Conservation (phyloP, 2,329 filamentous ascomycete species). For the Chaetomium globosum region DNA sequence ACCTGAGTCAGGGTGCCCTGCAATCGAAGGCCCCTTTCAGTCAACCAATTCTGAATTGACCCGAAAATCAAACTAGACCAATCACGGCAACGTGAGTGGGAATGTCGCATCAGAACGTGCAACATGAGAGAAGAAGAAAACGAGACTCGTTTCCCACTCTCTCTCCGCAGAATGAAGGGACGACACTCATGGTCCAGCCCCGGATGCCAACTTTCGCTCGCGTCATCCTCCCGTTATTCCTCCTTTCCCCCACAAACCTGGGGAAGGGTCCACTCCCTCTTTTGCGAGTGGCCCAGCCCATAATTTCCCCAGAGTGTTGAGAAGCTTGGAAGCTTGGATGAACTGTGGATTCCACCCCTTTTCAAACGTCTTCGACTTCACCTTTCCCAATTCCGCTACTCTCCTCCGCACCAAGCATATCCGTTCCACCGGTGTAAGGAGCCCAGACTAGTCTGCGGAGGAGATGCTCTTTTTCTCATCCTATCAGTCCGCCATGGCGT, state of each 20-base stretch:
- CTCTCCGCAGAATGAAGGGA: neutral
- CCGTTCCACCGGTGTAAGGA: neutral
- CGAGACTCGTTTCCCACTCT: neutral
- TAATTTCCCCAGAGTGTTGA: constrained; percentile 22
- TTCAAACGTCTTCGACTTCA: neutral
- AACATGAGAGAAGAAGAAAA: neutral
- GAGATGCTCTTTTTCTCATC: neutral
- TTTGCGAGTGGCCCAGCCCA: neutral
- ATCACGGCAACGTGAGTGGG: neutral
- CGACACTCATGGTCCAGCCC: neutral
- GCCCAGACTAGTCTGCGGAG: neutral
- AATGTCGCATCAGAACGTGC: neutral
- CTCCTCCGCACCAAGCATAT: neutral
- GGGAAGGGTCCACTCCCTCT: neutral
- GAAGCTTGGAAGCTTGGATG: neutral
- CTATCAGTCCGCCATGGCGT: neutral
- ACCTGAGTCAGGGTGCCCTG: neutral
- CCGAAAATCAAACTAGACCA: neutral
- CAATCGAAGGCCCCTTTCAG: neutral
- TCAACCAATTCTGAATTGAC: no score
- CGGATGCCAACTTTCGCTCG: neutral
- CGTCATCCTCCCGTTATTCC: neutral
- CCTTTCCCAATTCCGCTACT: neutral
- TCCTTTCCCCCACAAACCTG: constrained; percentile 1
- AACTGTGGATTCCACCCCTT: neutral